Evolutionary conservation across 2,329 filamentous ascomycete genomes (phyloP), one percentile per base, ranked within the genome.

Genomic region (Coniella lustricola): DNA sequence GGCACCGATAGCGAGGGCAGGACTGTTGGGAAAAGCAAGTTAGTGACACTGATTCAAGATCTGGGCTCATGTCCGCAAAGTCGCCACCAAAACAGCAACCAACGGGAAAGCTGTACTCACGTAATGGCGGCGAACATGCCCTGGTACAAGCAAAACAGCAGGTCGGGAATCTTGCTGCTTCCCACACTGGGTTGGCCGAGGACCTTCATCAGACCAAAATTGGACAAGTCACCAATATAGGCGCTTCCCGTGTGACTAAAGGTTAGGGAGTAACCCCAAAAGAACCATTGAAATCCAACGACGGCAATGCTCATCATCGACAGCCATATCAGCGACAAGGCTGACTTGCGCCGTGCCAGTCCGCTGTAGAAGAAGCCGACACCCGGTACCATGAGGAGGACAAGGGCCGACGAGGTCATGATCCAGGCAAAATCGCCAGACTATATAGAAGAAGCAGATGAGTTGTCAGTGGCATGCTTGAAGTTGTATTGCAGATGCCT

Each of bases 331-430:
- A 95, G 76, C 16, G 88, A 87, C 47, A 95, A 75, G 3, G 90
- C 90, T 0, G 88, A 94, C 72, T 95, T 95, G 65, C 90, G 82
- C 49, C 89, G 83, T 14, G 90, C 88, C 14, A 95, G 83, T 55
- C 89, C 90, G 37, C 87, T 91, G 74, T 95, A 95, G 77, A 95
- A 95, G 76, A 95, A 93, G 46, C 88, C 90, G 61, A 95, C 89
- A 50, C 90, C 90, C 33, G 90, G 90, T 65, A 95, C 89, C 89
- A 95, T 95, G 63, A 95, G 81, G 58, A 95, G 74, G 50, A 95
- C 89, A 42, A 95, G 79, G 14, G 86, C 87, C 3, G 88, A 79
- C 31, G 80, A 81, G 46, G 81, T 80, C 60, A 90, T 73, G 62
- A 95, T 79, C 84, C 87, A 95, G 49, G 84, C 80, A 61, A 95